phyloP scores from a whole-genome alignment of 1,284 basidiomycete genomes.

The Pisolithus thermaeus region DNA sequence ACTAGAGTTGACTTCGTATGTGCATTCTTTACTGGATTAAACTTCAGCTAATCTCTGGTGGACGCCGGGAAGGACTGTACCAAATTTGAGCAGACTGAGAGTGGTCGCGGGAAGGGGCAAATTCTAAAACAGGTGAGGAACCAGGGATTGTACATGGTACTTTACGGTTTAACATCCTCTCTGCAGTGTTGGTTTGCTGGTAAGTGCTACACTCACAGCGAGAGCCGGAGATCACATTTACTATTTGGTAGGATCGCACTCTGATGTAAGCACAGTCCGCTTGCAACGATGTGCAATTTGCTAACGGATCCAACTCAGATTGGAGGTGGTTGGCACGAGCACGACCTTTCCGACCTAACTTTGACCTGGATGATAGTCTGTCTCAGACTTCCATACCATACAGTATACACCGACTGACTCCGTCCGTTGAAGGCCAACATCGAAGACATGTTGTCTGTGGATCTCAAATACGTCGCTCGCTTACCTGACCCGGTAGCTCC shows the following conservation, averaged over 20 bases:
- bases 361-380: slow-evolving; percentile 62
- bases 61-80: slow-evolving; percentile 42
- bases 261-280: slow-evolving; percentile 42
- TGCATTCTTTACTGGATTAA: slow-evolving; percentile 1
- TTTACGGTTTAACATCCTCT: not conserved
- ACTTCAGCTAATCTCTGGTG: not conserved
- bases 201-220: slow-evolving; percentile 19
- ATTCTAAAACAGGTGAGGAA: slow-evolving; percentile 51
- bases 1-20: slow-evolving; percentile 60
- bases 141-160: slow-evolving; percentile 2
- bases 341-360: slow-evolving; percentile 62
- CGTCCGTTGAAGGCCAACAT: slow-evolving; percentile 43
- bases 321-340: slow-evolving; percentile 61
- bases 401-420: not conserved
- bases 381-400: not conserved
- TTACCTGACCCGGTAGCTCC: slow-evolving; percentile 46
- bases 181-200: slow-evolving; percentile 64
- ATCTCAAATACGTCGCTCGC: slow-evolving; percentile 45
- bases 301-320: slow-evolving; percentile 36
- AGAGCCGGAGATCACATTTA: not conserved
- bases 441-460: slow-evolving; percentile 48
- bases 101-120: slow-evolving; percentile 49
- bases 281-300: not conserved
- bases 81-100: slow-evolving; percentile 55
- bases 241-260: slow-evolving; percentile 42